phyloP scores from a whole-genome alignment of 1,284 basidiomycete species.

The Marasmius fiardii region DNA sequence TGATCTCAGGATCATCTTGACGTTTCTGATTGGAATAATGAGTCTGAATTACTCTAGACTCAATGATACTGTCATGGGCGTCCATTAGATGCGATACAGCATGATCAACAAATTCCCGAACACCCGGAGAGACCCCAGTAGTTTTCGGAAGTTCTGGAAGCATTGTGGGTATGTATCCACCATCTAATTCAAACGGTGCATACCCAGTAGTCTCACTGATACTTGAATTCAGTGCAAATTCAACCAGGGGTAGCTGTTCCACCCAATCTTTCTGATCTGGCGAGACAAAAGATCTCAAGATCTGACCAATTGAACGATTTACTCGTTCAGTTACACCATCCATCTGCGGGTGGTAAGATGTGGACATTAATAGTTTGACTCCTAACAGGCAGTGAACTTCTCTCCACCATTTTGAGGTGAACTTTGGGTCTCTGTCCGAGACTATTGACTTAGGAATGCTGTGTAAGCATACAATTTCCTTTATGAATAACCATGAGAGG shows the following conservation, averaged over 20 bases:
- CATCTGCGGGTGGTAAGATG: conserved; percentile 40
- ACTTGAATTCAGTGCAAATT: conserved; percentile 18
- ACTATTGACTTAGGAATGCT: conserved; percentile 31
- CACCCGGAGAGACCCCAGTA: not conserved
- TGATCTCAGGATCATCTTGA: not conserved
- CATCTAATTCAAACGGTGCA: conserved; percentile 26
- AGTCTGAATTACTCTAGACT: conserved; percentile 13
- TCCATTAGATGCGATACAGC: conserved; percentile 6
- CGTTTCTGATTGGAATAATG: conserved; percentile 15
- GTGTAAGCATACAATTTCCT: conserved; percentile 30
- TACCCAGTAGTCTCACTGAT: conserved; percentile 15
- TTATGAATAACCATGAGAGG: conserved; percentile 28
- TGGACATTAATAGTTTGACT: conserved; percentile 35
- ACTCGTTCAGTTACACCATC: conserved; percentile 31
- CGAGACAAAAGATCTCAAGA: conserved; percentile 19
- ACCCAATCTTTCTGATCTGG: conserved; percentile 23
- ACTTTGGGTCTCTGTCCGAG: conserved; percentile 29
- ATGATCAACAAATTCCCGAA: not conserved
- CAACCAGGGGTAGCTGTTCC: conserved; percentile 15
- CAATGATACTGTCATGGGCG: conserved; percentile 19
- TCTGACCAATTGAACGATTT: conserved; percentile 26
- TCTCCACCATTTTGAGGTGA: conserved; percentile 31
- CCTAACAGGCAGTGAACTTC: conserved; percentile 29
- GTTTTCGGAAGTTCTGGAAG: not conserved
- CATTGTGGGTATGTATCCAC: conserved; percentile 15